These are phyloP conservation scores for Bocquillonia castaneifolia DNA, from an alignment of 441 rosid species.

Conservation along the genomic window DNA sequence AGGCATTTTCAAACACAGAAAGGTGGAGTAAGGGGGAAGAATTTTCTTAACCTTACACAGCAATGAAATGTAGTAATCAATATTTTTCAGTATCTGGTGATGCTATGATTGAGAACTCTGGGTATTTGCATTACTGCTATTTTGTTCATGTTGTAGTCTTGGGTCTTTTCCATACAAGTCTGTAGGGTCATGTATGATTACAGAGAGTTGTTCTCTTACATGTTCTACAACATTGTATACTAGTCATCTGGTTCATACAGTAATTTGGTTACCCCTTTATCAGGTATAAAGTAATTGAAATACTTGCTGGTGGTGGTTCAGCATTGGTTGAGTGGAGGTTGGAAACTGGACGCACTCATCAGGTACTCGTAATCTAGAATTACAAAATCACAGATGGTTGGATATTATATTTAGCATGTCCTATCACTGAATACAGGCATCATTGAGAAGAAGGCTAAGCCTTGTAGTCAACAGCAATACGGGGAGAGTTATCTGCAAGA, in stretches of 20 bases:
- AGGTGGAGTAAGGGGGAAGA: background rate
- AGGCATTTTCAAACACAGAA: background rate
- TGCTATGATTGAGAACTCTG: background rate
- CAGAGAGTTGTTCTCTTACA: background rate
- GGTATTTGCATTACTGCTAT: background rate
- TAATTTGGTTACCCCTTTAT: constrained; percentile 22
- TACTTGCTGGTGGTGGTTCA: constrained; percentile 67
- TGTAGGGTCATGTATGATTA: background rate
- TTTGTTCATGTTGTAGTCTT: background rate
- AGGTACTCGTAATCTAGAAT: constrained; percentile 40
- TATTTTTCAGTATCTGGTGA: background rate
- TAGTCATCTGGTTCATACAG: background rate
- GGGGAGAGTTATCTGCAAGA: background rate
- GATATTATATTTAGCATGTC: background rate
- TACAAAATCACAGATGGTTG: background rate
- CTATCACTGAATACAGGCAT: background rate
- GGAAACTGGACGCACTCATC: constrained; percentile 98
- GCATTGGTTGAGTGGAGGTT: constrained; percentile 92
- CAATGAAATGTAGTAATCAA: background rate
- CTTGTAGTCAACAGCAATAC: background rate
- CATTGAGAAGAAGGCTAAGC: background rate
- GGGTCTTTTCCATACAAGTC: background rate
- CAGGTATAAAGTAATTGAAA: constrained; percentile 86
- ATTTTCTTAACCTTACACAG: background rate
- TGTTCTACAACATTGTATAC: background rate